Base-by-base conservation (phyloP, 176 grass and related monocot species). In the Oryza officinalis region DNA sequence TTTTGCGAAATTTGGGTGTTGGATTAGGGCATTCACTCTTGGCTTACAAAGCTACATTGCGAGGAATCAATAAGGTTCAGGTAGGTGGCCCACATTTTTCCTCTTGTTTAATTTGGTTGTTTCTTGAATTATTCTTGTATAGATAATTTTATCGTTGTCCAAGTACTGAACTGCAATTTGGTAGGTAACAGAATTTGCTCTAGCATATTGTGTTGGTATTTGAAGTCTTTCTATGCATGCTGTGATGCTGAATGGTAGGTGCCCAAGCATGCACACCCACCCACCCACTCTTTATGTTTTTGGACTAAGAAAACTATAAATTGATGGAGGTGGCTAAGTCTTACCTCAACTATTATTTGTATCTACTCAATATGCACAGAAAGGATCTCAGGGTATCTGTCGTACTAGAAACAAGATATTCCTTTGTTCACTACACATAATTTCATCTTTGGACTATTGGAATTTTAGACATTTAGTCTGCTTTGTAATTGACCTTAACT, bases 21-120 rank as follows among this genome's bases (percentile, higher is more conserved):
- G 89, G 96, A 83, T 86, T 99, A 85, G 96, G 91, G 18, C 79
- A 99, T 88, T 94, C 96, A 65, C 96, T 99, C 63, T 69, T 99
- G 78, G 88, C 95, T 86, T 99, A 99, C 87, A 99, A 86, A 92
- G 91, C 78, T 78, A 89, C 96, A 40, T 80, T 96, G 3, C 87
- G 81, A 32, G 96, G 96, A 96, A 96, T 99, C 80, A 89, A 88
- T 35, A 96, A 99, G 86, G 83, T 99, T 14, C 83, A 96, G 96
- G 96, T 96, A 69, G 76, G 76, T 77, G 57, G 28, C 43, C 23
- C 13, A 46, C 5, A 71, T 27, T 65, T 64, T 77, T 52, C 59
- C 10, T 81, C 46, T 31, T 82, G 18, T 76, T 68, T 91, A 23
- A 60, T 63, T 47, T 80, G 23, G 73, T 37, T 49, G 59, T 70